Evolutionary conservation across 164 flowering plant genomes (phyloP).

Genomic region (Macadamia integrifolia): DNA sequence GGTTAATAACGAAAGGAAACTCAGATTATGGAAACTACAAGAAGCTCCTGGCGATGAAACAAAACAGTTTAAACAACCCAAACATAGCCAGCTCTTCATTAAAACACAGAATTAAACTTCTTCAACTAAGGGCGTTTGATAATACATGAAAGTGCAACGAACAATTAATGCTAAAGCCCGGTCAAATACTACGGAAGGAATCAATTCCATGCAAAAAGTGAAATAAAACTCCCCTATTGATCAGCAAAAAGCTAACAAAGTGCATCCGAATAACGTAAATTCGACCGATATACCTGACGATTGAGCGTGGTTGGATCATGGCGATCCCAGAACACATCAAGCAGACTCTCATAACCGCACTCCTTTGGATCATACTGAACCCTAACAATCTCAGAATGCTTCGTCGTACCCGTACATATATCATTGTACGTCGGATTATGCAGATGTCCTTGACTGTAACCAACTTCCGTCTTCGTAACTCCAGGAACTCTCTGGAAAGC

Average conservation of each 20-base stretch:
- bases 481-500: slow-evolving; percentile 82
- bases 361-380: slow-evolving; percentile 80
- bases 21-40: too few species aligned
- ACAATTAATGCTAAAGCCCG: too few species aligned
- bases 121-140: too few species aligned
- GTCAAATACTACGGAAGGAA: too few species aligned
- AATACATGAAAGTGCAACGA: too few species aligned
- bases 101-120: too few species aligned
- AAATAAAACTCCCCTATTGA: background rate
- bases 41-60: too few species aligned
- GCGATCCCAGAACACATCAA: slow-evolving; percentile 70
- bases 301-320: slow-evolving; percentile 90
- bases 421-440: slow-evolving; percentile 72
- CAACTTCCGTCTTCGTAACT: slow-evolving; percentile 80
- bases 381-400: slow-evolving; percentile 81
- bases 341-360: slow-evolving; percentile 55
- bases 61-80: too few species aligned
- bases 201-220: too few species aligned
- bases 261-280: slow-evolving; percentile 9
- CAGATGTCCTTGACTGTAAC: slow-evolving; percentile 65
- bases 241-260: background rate
- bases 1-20: too few species aligned
- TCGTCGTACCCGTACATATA: slow-evolving; percentile 64
- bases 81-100: too few species aligned
- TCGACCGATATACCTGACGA: slow-evolving; percentile 51